Conservation (phyloP, 2,329 filamentous ascomycete genomes). For the Aspergillus texensis region DNA sequence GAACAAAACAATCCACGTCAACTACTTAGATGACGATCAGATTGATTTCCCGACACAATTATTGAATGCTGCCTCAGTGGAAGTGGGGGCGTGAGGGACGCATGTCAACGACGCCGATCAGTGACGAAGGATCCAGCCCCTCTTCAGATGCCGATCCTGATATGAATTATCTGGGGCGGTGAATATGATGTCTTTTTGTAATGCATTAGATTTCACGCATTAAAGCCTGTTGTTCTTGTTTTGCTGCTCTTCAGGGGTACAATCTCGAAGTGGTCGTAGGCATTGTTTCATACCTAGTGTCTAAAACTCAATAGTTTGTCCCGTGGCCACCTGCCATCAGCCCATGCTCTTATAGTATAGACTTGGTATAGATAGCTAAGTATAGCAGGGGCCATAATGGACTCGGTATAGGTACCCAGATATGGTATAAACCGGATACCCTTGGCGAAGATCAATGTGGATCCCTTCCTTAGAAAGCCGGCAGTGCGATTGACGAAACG, state of each 20-base stretch:
- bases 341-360: background rate
- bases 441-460: background rate
- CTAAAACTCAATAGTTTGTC: background rate
- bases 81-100: background rate
- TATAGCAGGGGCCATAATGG: background rate
- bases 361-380: background rate
- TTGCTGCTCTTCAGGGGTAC: background rate
- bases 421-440: background rate
- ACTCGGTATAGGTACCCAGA: background rate
- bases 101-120: background rate
- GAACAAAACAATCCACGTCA: slow-evolving; percentile 32
- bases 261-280: background rate
- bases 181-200: background rate
- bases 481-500: background rate
- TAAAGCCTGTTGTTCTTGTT: background rate
- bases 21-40: slow-evolving; percentile 41
- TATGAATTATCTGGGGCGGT: background rate
- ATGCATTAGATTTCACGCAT: background rate
- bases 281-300: background rate
- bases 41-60: slow-evolving; percentile 33
- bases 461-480: background rate
- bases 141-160: background rate
- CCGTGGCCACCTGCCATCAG: background rate
- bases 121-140: background rate
- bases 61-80: background rate